Evolutionary conservation across 768 basidiomycete species (phyloP).

Genomic region (Pleurotus pulmonarius): DNA sequence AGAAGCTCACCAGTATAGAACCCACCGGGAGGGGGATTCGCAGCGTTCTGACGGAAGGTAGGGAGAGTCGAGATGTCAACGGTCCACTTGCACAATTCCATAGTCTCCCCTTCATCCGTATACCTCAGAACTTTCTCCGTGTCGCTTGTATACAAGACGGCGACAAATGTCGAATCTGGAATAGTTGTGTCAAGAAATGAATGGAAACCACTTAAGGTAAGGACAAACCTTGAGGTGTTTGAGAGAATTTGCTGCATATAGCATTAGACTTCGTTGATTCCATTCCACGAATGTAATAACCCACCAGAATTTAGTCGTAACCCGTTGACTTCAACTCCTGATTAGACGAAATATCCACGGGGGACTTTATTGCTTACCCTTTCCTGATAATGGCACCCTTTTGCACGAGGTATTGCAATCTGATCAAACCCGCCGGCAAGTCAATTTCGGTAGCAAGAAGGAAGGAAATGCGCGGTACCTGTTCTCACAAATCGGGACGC

Average conservation of each 20-base stretch:
- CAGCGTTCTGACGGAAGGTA: constrained; percentile 70
- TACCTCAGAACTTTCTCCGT: constrained; percentile 76
- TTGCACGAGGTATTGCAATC: constrained; percentile 82
- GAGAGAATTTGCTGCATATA: constrained; percentile 64
- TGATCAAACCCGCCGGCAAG: constrained; percentile 31
- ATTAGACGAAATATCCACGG: constrained; percentile 11
- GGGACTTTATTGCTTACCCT: constrained; percentile 46
- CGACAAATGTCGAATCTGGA: constrained; percentile 74
- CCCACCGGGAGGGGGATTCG: constrained; percentile 49
- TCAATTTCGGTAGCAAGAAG: constrained; percentile 13
- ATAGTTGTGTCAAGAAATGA: neutral
- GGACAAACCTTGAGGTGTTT: constrained; percentile 46
- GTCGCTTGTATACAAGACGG: constrained; percentile 78
- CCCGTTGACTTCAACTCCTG: constrained; percentile 54
- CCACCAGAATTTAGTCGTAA: constrained; percentile 82
- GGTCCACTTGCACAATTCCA: constrained; percentile 82
- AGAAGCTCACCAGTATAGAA: constrained; percentile 70
- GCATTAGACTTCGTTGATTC: constrained; percentile 4
- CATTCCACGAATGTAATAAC: constrained; percentile 19
- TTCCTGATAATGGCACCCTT: constrained; percentile 86
- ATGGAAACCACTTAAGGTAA: constrained; percentile 3
- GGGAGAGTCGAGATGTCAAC: constrained; percentile 78
- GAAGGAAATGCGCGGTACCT: constrained; percentile 39
- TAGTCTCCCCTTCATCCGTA: constrained; percentile 78
- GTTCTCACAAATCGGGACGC: constrained; percentile 79